phyloP scores from a whole-genome alignment of 768 basidiomycete genomes.

The Coprinopsis cinerea region DNA sequence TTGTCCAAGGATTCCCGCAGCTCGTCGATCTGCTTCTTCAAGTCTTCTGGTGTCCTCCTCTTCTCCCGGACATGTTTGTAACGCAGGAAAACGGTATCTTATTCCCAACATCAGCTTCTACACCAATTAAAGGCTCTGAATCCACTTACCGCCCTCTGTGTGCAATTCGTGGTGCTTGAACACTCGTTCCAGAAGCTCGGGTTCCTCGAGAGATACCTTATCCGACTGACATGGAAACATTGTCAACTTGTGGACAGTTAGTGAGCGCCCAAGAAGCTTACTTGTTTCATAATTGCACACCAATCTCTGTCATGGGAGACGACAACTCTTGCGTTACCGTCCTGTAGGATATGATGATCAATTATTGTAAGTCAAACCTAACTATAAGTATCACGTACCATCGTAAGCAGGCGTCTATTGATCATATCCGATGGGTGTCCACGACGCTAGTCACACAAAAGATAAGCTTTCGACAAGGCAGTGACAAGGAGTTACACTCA shows the following conservation, averaged over 20 bases:
- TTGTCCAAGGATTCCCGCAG: slow-evolving; percentile 6
- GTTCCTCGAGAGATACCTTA: neutral
- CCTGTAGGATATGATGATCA: neutral
- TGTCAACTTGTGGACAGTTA: neutral
- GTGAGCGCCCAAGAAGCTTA: neutral
- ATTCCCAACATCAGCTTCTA: neutral
- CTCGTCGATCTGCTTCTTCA: slow-evolving; percentile 7
- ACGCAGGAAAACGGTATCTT: slow-evolving; percentile 1
- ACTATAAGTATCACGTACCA: neutral
- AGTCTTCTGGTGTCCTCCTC: neutral
- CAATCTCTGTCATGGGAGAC: slow-evolving; percentile 9
- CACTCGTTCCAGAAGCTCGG: neutral
- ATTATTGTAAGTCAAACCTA: neutral
- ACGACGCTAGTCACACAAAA: neutral
- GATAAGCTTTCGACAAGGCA: neutral
- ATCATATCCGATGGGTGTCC: slow-evolving; percentile 2
- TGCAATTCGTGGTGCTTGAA: neutral
- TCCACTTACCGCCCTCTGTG: neutral
- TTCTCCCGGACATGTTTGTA: neutral
- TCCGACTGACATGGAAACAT: neutral
- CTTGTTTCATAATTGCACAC: slow-evolving; percentile 6
- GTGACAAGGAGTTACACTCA: neutral
- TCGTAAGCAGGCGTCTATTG: slow-evolving; percentile 4
- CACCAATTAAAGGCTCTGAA: neutral
- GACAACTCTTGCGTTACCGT: slow-evolving; percentile 3